Base-by-base conservation (phyloP, 352 stramenopile species). In the Ophiocytium majus region DNA sequence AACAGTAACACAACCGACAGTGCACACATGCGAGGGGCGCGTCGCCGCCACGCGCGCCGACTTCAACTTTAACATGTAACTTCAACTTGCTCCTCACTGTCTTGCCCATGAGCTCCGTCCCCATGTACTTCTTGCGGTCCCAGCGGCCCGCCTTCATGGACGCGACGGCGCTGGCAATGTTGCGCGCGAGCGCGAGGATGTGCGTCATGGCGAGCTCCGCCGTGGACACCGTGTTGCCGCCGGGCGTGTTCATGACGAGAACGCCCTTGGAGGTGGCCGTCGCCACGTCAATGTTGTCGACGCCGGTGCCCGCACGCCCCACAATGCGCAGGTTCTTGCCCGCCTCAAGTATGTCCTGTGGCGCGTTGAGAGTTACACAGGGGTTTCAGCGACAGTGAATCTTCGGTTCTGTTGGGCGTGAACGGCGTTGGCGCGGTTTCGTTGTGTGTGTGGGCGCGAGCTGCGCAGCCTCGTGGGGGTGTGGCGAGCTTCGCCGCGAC, bases 221-320 rank as follows among this genome's bases (percentile, higher is more conserved):
- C 10, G 93, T 94, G 34, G 93, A 96, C 43, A 96, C 90, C 28
- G 94, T 97, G 91, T 97, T 98, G 43, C 93, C 94, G 35, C 92
- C 93, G 17, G 94, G 94, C 79, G 95, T 96, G 91, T 98, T 97
- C 87, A 98, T 93, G 76, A 98, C 95, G 75, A 97, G 90, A 74
- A 98, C 93, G 76, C 95, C 91, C 79, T 94, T 91, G 84, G 94
- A 94, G 28, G 95, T 97, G 63, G 95, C 93, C 81, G 91, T 91
- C 63, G 94, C 90, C 57, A 97, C 91, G 90, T 98, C 94, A 84
- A 98, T 97, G 91, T 98, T 98, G 91, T 98, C 95, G 35, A 97
- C 92, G 85, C 95, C 94, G 43, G 94, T 96, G 76, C 94, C 94
- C 75, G 94, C 94, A 84, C 93, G 92, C 0, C 86, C 86, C 17